Evolutionary conservation across 2,329 filamentous ascomycete genomes (phyloP).

Genomic region (Ceratocystis variospora): DNA sequence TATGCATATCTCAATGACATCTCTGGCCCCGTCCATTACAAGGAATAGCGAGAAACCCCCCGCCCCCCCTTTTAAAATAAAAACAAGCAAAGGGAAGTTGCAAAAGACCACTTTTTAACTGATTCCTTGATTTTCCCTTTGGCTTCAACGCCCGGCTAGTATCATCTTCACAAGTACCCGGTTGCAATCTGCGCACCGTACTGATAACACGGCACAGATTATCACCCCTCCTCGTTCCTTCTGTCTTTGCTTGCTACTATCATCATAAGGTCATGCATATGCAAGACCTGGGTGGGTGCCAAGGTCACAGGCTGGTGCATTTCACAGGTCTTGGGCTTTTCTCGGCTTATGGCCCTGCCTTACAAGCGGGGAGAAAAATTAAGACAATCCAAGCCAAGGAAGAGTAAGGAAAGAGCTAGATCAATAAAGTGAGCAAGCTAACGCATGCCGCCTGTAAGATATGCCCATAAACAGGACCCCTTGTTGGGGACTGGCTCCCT

Average conservation of each 20-base stretch:
- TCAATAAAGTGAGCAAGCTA: no score
- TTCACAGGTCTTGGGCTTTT: neutral
- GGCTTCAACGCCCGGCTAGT: no score
- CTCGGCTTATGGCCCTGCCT: neutral
- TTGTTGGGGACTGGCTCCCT: no score
- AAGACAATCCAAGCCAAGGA: no score
- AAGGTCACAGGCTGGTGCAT: neutral
- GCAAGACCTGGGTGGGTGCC: neutral
- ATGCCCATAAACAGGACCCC: no score
- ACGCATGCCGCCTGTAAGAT: no score
- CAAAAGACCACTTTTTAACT: neutral
- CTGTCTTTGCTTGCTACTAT: neutral
- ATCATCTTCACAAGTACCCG: no score
- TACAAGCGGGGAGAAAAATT: no score
- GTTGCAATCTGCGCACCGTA: no score
- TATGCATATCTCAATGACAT: constrained; percentile 12
- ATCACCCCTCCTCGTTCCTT: neutral
- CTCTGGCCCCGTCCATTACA: neutral
- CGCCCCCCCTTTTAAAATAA: neutral
- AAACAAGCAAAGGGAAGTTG: neutral
- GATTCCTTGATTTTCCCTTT: no score
- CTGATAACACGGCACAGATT: no score
- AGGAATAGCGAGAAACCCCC: neutral
- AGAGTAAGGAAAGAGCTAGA: no score
- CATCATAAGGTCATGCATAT: neutral